Evolutionary conservation across 2,329 filamentous ascomycete species (phyloP).

Genomic region (Phialocephala sp.): DNA sequence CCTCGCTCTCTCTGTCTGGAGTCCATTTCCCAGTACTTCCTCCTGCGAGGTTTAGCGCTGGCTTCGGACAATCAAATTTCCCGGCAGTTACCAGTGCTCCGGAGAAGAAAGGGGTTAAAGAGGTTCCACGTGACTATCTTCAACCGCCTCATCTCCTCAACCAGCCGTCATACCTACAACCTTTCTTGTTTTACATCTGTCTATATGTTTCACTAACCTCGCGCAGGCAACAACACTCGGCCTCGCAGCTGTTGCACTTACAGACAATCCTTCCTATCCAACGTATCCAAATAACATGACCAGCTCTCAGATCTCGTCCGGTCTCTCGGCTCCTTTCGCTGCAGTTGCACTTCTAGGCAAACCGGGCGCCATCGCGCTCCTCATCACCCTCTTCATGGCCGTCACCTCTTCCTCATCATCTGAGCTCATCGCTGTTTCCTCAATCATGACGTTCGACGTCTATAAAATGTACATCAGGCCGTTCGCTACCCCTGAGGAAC

Average conservation of each 20-base stretch:
- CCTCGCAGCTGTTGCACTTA: neutral
- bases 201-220: neutral
- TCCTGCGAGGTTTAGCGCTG: no score
- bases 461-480: slow-evolving; percentile 1
- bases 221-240: neutral
- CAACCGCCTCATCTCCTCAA: no score
- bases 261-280: slow-evolving; percentile 1
- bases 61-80: no score
- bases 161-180: neutral
- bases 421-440: neutral
- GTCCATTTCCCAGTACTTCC: neutral
- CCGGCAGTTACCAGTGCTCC: no score
- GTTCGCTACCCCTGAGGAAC: neutral
- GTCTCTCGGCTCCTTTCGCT: neutral
- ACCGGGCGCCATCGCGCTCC: neutral
- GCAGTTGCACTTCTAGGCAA: neutral
- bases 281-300: slow-evolving; percentile 7
- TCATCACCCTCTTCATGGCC: neutral
- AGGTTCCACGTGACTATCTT: no score
- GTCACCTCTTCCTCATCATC: slow-evolving; percentile 4
- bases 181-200: neutral
- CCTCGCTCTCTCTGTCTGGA: neutral
- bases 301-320: slow-evolving; percentile 1
- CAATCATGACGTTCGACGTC: neutral
- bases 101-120: no score